Conservation (phyloP, 169 alveolate genomes). For the Miamiensis avidus region DNA sequence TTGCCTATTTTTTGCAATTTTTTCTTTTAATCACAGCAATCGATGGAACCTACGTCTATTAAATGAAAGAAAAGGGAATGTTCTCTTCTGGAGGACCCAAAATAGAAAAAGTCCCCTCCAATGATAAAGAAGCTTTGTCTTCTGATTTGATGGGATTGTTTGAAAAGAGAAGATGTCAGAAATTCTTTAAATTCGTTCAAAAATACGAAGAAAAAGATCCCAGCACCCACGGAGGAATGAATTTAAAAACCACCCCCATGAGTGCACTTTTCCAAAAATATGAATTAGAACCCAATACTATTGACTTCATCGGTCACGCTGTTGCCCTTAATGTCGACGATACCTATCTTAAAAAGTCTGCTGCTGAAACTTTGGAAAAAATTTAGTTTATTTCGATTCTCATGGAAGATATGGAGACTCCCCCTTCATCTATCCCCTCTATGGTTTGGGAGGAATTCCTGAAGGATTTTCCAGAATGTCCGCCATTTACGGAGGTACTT, state of each 20-base stretch:
- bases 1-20: no score
- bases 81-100: conserved; percentile 90
- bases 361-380: conserved; percentile 89
- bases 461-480: conserved; percentile 96
- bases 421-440: conserved; percentile 98
- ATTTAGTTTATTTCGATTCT: conserved; percentile 94
- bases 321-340: conserved; percentile 88
- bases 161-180: conserved; percentile 97
- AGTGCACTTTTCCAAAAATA: conserved; percentile 88
- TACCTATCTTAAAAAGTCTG: conserved; percentile 81
- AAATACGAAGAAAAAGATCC: conserved; percentile 73
- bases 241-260: conserved; percentile 82
- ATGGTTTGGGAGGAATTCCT: conserved; percentile 98
- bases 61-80: conserved; percentile 95
- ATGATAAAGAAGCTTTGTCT: conserved; percentile 96
- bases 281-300: conserved; percentile 95
- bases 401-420: conserved; percentile 96
- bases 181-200: conserved; percentile 92
- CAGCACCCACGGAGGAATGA: conserved; percentile 84
- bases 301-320: conserved; percentile 98
- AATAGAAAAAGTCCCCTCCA: conserved; percentile 98
- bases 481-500: conserved; percentile 97
- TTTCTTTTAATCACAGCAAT: conserved; percentile 70
- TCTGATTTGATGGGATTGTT: conserved; percentile 95
- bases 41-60: conserved; percentile 97